Evolutionary conservation across 2,329 filamentous ascomycete genomes (phyloP).

Genomic region (Stemphylium beticola): DNA sequence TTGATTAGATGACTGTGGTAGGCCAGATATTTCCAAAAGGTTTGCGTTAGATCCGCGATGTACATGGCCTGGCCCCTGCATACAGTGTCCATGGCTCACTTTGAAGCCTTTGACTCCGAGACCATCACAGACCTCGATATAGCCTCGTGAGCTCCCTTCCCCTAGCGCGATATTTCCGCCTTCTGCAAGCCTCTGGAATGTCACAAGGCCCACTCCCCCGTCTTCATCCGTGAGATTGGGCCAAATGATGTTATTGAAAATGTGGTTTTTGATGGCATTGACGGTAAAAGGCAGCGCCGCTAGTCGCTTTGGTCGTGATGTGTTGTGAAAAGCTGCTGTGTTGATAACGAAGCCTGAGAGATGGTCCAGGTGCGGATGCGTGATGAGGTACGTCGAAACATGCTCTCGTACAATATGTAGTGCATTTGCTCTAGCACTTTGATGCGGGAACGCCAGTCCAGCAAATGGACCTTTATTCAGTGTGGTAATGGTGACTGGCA

Average conservation of each 20-base stretch:
- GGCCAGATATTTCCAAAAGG: constrained; percentile 44
- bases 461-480: constrained; percentile 74
- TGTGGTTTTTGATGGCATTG: constrained; percentile 86
- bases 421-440: constrained; percentile 76
- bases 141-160: constrained; percentile 79
- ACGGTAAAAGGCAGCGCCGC: constrained; percentile 90
- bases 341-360: constrained; percentile 91
- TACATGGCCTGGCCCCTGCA: constrained; percentile 61
- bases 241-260: constrained; percentile 99
- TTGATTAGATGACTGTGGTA: constrained; percentile 27
- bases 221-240: constrained; percentile 97
- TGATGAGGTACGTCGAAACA: constrained; percentile 88
- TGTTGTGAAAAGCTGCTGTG: constrained; percentile 82
- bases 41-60: constrained; percentile 54
- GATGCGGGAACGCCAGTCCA: constrained; percentile 73
- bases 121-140: constrained; percentile 86
- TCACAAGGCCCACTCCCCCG: constrained; percentile 89
- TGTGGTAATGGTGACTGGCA: constrained; percentile 59
- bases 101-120: constrained; percentile 87
- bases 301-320: constrained; percentile 78
- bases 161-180: constrained; percentile 86
- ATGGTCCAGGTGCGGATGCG: constrained; percentile 96
- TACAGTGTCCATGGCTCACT: constrained; percentile 89
- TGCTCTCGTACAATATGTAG: constrained; percentile 78
- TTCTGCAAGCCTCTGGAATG: constrained; percentile 85